Evolutionary conservation across 148 eudicot species (phyloP).

Genomic region (Silene conica): DNA sequence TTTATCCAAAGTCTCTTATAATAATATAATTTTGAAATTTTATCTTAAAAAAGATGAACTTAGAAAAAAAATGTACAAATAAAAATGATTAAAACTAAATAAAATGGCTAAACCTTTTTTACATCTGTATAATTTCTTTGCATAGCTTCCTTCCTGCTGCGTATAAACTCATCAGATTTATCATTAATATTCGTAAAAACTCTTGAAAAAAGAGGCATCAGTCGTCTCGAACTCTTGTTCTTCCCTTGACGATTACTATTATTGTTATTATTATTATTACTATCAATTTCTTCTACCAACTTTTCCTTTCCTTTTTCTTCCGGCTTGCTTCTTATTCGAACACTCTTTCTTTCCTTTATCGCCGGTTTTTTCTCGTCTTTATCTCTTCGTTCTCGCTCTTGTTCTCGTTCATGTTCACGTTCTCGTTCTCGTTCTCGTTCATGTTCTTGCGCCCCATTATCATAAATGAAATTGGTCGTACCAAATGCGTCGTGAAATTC

Average conservation of each 20-base stretch:
- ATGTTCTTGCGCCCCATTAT: not conserved
- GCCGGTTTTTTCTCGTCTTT: not conserved
- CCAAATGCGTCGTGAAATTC: slow-evolving; percentile 10
- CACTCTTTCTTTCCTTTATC: not conserved
- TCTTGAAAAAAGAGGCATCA: not conserved
- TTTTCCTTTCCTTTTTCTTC: slow-evolving; percentile 1
- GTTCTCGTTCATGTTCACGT: not conserved
- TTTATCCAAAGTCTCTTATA: too few relatives aligned
- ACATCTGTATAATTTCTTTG: slow-evolving; percentile 10
- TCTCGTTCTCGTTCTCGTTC: not conserved
- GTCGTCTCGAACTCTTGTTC: not conserved
- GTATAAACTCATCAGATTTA: slow-evolving; percentile 22
- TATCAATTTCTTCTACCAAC: not conserved
- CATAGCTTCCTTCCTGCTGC: slow-evolving; percentile 24
- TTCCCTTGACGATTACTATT: slow-evolving; percentile 2
- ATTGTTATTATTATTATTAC: too few relatives aligned
- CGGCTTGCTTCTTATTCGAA: slow-evolving; percentile 8
- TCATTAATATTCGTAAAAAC: slow-evolving; percentile 23
- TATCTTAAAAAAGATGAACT: too few relatives aligned
- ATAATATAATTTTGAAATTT: too few relatives aligned
- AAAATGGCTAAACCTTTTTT: not conserved
- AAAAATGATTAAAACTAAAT: too few relatives aligned
- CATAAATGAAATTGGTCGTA: not conserved
- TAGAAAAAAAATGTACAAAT: too few relatives aligned
- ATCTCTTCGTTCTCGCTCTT: not conserved